Base-by-base conservation (phyloP, 2,329 filamentous ascomycete species). In the Dothideomycetes sp. region DNA sequence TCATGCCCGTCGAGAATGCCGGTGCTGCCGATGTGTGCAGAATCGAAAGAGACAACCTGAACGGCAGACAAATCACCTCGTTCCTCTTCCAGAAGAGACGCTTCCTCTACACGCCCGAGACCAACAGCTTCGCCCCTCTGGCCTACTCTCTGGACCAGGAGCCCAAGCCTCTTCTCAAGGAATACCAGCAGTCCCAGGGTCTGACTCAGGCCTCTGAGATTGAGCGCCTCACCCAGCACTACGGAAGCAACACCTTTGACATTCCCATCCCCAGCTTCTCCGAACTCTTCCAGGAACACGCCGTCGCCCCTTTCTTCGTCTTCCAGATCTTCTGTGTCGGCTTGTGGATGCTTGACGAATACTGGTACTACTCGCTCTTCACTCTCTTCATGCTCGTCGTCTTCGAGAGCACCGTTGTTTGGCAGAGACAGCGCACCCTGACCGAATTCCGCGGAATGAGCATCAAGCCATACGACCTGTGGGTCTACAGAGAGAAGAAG, bases 321-420 rank as follows among this genome's bases (percentile, higher is more conserved):
- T 98, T 98, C 67, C 91, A 98, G 70, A 73, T 98, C 45, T 98
- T 98, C 69, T 98, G 93, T 53, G 91, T 98, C 43, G 93, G 91
- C 12, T 69, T 98, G 45, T 98, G 91, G 91, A 85, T 96, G 79
- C 69, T 98, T 57, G 91, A 98, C 57, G 93, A 98, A 65, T 98
- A 96, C 66, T 98, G 93, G 91, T 98, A 98, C 70, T 98, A 98
- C 67, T 96, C 91, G 45, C 76, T 98, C 15, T 98, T 98, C 64
- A 98, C 93, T 1, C 79, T 98, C 16, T 88, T 96, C 68, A 98
- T 98, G 93, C 77, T 98, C 41, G 86, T 98, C 50, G 81, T 78
- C 43, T 98, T 98, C 52, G 91, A 98, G 68, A 95, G 88, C 61
- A 98, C 91, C 2, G 93, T 98, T 29, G 93, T 98, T 12, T 98